Percentiles rank a stretch among this genome's conserved stretches.
phyloP scores from a whole-genome alignment of 257 asterid genomes.

The Solanum verrucosum region DNA sequence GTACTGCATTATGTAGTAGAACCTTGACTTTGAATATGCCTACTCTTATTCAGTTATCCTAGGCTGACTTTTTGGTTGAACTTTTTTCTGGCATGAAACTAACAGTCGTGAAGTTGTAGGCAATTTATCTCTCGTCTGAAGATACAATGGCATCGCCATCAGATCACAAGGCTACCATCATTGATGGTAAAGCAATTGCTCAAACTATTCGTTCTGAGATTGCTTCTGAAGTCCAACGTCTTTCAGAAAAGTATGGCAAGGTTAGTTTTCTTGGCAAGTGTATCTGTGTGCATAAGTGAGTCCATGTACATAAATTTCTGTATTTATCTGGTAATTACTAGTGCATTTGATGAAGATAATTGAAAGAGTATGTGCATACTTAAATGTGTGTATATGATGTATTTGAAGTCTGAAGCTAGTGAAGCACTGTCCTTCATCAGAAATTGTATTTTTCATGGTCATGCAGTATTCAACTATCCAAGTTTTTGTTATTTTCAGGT shows the following conservation, averaged over 20 bases:
- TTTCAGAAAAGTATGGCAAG: slow-evolving; percentile 54
- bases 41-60: background rate
- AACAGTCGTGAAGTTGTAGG: background rate
- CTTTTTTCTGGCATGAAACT: background rate
- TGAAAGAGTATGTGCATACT: background rate
- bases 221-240: slow-evolving; percentile 47
- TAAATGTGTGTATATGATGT: background rate
- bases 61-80: background rate
- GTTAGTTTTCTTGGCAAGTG: slow-evolving; percentile 18
- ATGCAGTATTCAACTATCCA: background rate
- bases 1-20: background rate
- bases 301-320: background rate
- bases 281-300: background rate
- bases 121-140: background rate
- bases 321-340: background rate
- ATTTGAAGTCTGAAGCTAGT: background rate
- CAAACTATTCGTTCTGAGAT: slow-evolving; percentile 68
- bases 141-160: slow-evolving; percentile 38
- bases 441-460: background rate
- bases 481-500: slow-evolving; percentile 43
- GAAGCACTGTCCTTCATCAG: background rate
- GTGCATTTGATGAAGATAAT: background rate
- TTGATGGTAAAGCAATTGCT: slow-evolving; percentile 78
- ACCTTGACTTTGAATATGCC: background rate
- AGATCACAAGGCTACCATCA: slow-evolving; percentile 54